Evolutionary conservation across 495 filamentous ascomycete genomes (phyloP), one percentile per base, ranked within the genome.

Genomic region (Penicillium canescens): DNA sequence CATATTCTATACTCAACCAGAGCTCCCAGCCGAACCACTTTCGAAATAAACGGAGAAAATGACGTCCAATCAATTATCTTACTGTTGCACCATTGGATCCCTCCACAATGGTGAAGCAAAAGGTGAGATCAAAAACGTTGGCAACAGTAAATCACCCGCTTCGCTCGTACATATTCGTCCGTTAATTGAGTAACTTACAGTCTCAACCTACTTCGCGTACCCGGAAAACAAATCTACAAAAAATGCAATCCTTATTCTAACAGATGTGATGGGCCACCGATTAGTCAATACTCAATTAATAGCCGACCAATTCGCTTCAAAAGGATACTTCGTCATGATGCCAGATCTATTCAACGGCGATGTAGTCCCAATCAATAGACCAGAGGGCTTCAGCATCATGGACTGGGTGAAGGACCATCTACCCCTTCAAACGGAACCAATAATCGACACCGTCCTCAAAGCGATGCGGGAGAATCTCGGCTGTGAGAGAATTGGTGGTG

Each of bases 261-360:
- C 67, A 5, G 69, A 72, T 35, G 60, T 67, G 11, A 61, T 68
- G 31, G 69, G 66, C 8, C 62, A 66, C 45, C 33, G 48, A 1
- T 53, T 69, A 47, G 63, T 59, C 48, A 70, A 70, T 37, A 57
- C 48, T 13, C 69, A 67, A 45, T 56, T 70, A 3, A 62, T 70
- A 38, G 89, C 89, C 47, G 89, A 92, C 72, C 83, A 89, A 62
- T 86, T 83, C 54, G 89, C 89, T 31, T 82, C 81, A 43, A 85
- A 86, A 54, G 90, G 89, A 35, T 94, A 91, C 67, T 79, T 88
- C 16, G 84, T 85, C 38, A 64, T 90, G 12, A 78, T 93, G 57
- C 78, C 88, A 50, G 90, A 70, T 40, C 59, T 70, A 11, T 72
- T 72, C 50, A 18, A 61, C 38, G 67, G 63, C 10, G 69, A 72